phyloP scores from a whole-genome alignment of 495 filamentous ascomycete genomes.

The Podospora tetraspora region DNA sequence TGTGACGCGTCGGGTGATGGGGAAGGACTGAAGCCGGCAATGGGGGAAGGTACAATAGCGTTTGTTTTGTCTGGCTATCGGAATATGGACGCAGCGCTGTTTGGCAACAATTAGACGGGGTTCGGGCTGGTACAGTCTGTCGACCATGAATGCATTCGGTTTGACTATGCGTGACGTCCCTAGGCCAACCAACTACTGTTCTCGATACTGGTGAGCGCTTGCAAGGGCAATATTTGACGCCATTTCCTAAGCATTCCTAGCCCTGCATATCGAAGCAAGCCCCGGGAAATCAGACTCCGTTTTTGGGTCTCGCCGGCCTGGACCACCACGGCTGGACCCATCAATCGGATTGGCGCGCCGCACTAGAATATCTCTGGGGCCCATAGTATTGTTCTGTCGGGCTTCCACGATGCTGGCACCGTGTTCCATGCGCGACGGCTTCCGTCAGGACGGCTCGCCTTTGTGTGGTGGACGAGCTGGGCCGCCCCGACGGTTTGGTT shows the following conservation, averaged over 20 bases:
- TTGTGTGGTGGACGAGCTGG: background rate
- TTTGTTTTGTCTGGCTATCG: slow-evolving; percentile 16
- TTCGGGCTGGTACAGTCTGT: background rate
- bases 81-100: slow-evolving; percentile 15
- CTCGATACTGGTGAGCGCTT: too few species aligned
- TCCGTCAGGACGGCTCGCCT: background rate
- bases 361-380: background rate
- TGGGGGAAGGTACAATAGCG: slow-evolving; percentile 36
- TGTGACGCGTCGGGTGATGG: background rate
- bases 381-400: background rate
- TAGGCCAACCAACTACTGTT: too few species aligned
- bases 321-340: too few species aligned
- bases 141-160: background rate
- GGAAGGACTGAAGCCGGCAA: background rate
- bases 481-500: background rate
- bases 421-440: background rate
- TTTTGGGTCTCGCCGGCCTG: background rate
- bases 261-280: background rate
- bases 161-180: background rate
- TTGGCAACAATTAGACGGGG: background rate
- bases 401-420: background rate
- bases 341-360: background rate
- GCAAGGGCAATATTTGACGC: background rate
- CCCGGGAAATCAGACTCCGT: background rate
- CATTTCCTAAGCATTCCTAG: background rate